Base-by-base conservation (phyloP, 495 filamentous ascomycete genomes). In the Penicillium bovifimosum region DNA sequence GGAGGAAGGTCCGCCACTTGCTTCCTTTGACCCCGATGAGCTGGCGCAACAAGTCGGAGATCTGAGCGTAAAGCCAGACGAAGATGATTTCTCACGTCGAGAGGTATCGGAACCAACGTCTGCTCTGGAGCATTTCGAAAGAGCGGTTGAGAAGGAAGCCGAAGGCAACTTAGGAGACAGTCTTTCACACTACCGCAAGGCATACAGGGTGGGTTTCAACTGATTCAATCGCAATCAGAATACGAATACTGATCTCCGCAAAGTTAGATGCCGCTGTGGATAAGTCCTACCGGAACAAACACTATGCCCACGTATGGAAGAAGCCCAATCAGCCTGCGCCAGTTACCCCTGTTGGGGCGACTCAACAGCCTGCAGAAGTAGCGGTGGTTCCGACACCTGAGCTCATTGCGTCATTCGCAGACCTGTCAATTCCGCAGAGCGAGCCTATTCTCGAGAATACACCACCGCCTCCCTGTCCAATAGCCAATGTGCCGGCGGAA, bases 71-170 rank as follows among this genome's bases (percentile, higher is more conserved):
- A 50, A 61, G 33, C 39, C 51, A n/a, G 47, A 59, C 5, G 64
- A 71, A 40, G 69, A 67, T 31, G 70, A 48, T 60, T 73, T 59
- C 45, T 65, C 47, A 41, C 61, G 33, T 43, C 54, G 54, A 40
- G 50, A 17, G 39, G 56, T 53, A 18, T 53, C 68, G 28, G 86
- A 89, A 58, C 90, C 86, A 10, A 72, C 72, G 18, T 88, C 91
- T 7, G 93, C 93, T 3, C 69, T 97, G 34, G 93, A 96, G 61
- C 88, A 96, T 66, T 97, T 95, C 61, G 93, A 97, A 65, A 79
- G 80, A 65, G 95, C 92, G 0, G 90, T 95, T 7, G 89, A 96
- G 71, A 88, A 81, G 61, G 95, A 97, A 70, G 77, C 76, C 0
- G 83, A 84, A 51, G 93, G 93, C 0, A 92, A 78, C 49, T 72